A percentile compares a stretch with the other conserved stretches of the same genome.
Conservation (phyloP, 257 asterid genomes). For the Phtheirospermum japonicum region DNA sequence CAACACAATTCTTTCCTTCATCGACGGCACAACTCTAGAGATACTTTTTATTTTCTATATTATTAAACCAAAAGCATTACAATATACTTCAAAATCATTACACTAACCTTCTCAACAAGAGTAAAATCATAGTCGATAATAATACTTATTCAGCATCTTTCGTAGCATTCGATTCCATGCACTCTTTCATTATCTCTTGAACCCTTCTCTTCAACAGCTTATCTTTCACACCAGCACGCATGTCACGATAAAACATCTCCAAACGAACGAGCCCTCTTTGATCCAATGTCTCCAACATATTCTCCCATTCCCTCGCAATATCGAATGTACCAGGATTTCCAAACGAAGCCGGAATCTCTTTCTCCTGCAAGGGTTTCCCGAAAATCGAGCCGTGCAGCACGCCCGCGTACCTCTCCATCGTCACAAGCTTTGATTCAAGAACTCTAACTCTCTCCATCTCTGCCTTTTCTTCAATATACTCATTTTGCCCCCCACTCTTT, state of each 20-base stretch:
- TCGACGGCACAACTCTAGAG: too few species aligned
- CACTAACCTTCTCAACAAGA: not conserved
- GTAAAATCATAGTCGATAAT: not conserved
- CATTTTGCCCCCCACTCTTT: slow-evolving; percentile 22
- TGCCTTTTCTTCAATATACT: slow-evolving; percentile 33
- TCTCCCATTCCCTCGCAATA: slow-evolving; percentile 80
- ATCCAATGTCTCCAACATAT: slow-evolving; percentile 73
- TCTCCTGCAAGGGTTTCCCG: slow-evolving; percentile 66
- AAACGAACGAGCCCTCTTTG: slow-evolving; percentile 52
- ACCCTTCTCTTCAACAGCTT: slow-evolving; percentile 72
- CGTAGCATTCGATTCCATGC: slow-evolving; percentile 41
- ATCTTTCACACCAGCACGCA: slow-evolving; percentile 80
- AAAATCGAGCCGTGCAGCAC: slow-evolving; percentile 77
- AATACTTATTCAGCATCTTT: slow-evolving; percentile 11
- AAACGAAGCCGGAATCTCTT: slow-evolving; percentile 57
- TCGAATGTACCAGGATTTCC: slow-evolving; percentile 46
- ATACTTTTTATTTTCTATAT: too few species aligned
- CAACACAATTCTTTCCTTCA: too few species aligned
- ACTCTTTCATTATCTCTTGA: slow-evolving; percentile 61
- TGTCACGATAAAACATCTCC: slow-evolving; percentile 68
- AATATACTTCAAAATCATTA: too few species aligned
- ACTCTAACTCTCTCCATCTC: slow-evolving; percentile 59
- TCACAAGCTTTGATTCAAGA: slow-evolving; percentile 50
- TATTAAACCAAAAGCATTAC: not conserved
- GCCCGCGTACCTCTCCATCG: slow-evolving; percentile 65